Conservation (phyloP, 1,139 yeast species). For the Magnusiomyces suaveolens region DNA sequence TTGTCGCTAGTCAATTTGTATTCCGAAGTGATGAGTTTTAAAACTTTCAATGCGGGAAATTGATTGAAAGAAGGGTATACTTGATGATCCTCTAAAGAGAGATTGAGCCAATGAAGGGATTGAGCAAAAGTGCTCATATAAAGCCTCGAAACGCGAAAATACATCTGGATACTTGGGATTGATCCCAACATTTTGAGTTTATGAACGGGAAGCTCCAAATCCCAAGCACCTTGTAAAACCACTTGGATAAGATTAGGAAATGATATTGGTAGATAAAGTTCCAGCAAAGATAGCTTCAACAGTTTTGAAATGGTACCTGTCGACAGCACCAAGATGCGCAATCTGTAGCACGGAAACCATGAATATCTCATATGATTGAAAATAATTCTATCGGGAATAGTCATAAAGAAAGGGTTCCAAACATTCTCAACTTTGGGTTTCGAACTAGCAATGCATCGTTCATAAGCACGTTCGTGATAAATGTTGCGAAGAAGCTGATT, state of each 20-base stretch:
- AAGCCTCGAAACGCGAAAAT: background rate
- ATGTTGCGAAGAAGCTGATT: background rate
- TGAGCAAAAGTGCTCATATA: background rate
- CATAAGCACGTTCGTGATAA: background rate
- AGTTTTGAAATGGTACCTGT: background rate
- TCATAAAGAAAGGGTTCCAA: background rate
- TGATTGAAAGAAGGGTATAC: background rate
- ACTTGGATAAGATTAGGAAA: background rate
- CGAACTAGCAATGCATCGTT: background rate
- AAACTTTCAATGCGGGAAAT: background rate
- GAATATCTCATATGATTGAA: background rate
- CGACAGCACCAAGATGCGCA: background rate
- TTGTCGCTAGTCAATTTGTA: too few species aligned
- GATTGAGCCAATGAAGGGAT: background rate
- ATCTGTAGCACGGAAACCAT: background rate
- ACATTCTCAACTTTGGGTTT: background rate
- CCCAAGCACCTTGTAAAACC: background rate
- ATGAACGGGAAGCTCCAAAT: background rate
- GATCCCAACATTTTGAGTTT: background rate
- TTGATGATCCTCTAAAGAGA: background rate
- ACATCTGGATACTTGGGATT: background rate
- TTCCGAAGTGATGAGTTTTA: background rate
- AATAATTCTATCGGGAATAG: background rate
- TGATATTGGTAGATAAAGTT: background rate
- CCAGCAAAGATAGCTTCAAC: background rate